These are phyloP conservation scores for Candida alai DNA, from an alignment of 805 yeast species.

Conservation along the genomic window DNA sequence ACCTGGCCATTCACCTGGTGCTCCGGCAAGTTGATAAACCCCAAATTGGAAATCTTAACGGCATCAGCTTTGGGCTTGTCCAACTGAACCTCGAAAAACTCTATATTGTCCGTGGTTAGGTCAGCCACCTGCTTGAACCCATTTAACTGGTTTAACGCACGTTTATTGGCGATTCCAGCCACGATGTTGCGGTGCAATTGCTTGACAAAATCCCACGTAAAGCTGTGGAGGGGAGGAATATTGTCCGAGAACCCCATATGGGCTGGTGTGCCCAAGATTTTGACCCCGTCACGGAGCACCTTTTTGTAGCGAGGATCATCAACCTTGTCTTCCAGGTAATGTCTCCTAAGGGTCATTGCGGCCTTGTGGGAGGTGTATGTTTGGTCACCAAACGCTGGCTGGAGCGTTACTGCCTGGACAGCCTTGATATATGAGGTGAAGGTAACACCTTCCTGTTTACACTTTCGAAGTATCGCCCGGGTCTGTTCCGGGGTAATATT, in stretches of 20 bases:
- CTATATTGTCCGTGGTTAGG: constrained; percentile 13
- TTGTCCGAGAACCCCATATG: constrained; percentile 28
- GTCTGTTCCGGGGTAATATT: constrained; percentile 24
- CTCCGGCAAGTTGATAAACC: constrained; percentile 22
- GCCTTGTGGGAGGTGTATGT: constrained; percentile 22
- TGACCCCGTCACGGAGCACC: constrained; percentile 14
- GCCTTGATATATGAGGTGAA: constrained; percentile 29
- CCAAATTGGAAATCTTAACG: constrained; percentile 35
- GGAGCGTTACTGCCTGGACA: constrained; percentile 23
- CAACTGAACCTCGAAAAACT: constrained; percentile 20
- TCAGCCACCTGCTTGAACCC: constrained; percentile 16
- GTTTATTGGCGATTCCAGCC: constrained; percentile 17
- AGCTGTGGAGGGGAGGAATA: constrained; percentile 26
- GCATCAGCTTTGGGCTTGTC: constrained; percentile 28
- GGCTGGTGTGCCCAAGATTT: constrained; percentile 31
- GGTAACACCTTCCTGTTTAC: constrained; percentile 28
- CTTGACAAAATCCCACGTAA: constrained; percentile 31
- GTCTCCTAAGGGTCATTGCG: constrained; percentile 34
- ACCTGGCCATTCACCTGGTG: constrained; percentile 5
- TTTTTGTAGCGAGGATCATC: constrained; percentile 15
- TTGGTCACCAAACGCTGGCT: constrained; percentile 24
- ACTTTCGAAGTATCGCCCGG: constrained; percentile 18
- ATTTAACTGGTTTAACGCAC: constrained; percentile 20
- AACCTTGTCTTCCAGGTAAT: constrained; percentile 11
- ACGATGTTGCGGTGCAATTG: constrained; percentile 17